A percentile compares a stretch with the other conserved stretches of the same genome.
Conservation (phyloP, 257 asterid species). For the Dorcoceras hygrometricum region DNA sequence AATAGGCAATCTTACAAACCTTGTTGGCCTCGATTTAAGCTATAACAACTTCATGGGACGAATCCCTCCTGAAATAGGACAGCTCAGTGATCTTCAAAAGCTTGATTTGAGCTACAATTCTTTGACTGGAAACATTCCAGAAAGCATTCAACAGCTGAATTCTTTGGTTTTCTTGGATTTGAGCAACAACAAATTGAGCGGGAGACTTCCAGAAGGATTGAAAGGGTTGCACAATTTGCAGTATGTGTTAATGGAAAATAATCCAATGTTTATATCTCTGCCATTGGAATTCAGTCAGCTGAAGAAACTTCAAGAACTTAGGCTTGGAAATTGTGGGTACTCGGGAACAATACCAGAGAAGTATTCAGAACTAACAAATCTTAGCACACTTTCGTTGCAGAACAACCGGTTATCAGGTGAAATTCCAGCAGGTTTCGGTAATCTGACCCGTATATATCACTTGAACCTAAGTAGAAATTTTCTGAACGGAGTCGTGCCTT, state of each 20-base stretch:
- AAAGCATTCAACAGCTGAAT: slow-evolving; percentile 34
- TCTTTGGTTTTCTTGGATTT: slow-evolving; percentile 65
- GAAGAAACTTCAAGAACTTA: slow-evolving; percentile 65
- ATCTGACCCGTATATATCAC: slow-evolving; percentile 60
- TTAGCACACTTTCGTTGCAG: slow-evolving; percentile 66
- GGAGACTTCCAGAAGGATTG: slow-evolving; percentile 47
- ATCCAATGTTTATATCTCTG: slow-evolving; percentile 56
- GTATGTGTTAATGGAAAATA: slow-evolving; percentile 75
- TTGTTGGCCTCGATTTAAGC: slow-evolving; percentile 72
- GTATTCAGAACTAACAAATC: slow-evolving; percentile 48
- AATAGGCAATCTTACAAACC: slow-evolving; percentile 45
- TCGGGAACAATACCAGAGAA: slow-evolving; percentile 60
- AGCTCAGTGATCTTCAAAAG: slow-evolving; percentile 56
- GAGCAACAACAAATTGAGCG: slow-evolving; percentile 55
- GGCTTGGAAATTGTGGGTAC: slow-evolving; percentile 74
- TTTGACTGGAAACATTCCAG: slow-evolving; percentile 60
- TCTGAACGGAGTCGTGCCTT: slow-evolving; percentile 65
- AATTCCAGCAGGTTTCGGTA: slow-evolving; percentile 56
- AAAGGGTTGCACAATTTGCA: slow-evolving; percentile 44
- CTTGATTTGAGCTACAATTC: slow-evolving; percentile 74
- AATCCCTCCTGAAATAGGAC: slow-evolving; percentile 51
- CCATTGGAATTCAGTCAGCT: slow-evolving; percentile 55
- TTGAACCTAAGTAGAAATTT: slow-evolving; percentile 75
- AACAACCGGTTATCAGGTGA: slow-evolving; percentile 59
- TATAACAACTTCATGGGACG: slow-evolving; percentile 48